A percentile compares a stretch with the other conserved stretches of the same genome.
Evolutionary conservation across 208 protist species (phyloP).

Genomic region (Endotrypanum monterogeii): DNA sequence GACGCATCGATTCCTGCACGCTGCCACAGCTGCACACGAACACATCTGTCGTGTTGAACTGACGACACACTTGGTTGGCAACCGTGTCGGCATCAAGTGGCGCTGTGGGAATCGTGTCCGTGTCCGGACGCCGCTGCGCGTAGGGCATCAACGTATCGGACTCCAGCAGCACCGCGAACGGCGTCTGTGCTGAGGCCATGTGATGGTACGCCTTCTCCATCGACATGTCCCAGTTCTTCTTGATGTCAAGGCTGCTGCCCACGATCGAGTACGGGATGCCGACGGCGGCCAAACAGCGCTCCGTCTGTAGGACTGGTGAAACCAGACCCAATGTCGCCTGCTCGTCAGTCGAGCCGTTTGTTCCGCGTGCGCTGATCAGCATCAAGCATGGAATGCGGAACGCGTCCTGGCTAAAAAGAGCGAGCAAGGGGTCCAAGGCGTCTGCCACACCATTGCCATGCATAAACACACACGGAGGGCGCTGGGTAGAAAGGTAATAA

Average conservation of each 20-base stretch:
- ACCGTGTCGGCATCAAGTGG: slow-evolving; percentile 60
- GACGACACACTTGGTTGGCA: slow-evolving; percentile 69
- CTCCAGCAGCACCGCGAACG: slow-evolving; percentile 81
- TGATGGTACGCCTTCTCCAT: slow-evolving; percentile 66
- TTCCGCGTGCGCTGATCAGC: slow-evolving; percentile 81
- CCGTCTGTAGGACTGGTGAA: slow-evolving; percentile 63
- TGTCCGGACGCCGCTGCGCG: slow-evolving; percentile 24
- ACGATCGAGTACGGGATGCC: slow-evolving; percentile 70
- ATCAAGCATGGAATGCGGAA: slow-evolving; percentile 83
- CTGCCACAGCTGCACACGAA: slow-evolving; percentile 75
- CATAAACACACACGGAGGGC: slow-evolving; percentile 70
- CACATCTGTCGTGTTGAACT: slow-evolving; percentile 54
- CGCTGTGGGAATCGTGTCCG: slow-evolving; percentile 32
- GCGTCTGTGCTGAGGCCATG: slow-evolving; percentile 47
- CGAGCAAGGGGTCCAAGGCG: slow-evolving; percentile 76
- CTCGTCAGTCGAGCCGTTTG: slow-evolving; percentile 43
- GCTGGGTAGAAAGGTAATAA: slow-evolving; percentile 81
- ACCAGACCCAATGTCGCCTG: slow-evolving; percentile 76
- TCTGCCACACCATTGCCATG: slow-evolving; percentile 83
- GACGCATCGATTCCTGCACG: slow-evolving; percentile 29
- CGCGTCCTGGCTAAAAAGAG: slow-evolving; percentile 61
- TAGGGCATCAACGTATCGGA: slow-evolving; percentile 51
- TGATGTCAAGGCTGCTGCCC: slow-evolving; percentile 46
- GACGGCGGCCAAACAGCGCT: slow-evolving; percentile 47
- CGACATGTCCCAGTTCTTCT: slow-evolving; percentile 42